phyloP scores from a whole-genome alignment of 164 flowering plant genomes.

The Vitis vinifera region ASM3070453v1 NC_081811.1:5131501-5132000 shows the following conservation, averaged over 20 bases:
- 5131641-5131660: conserved; percentile 17
- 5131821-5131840: conserved; percentile 41
- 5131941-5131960: conserved; percentile 45
- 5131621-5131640: conserved; percentile 16
- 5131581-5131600: conserved; percentile 17
- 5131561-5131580: conserved; percentile 13
- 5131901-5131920: conserved; percentile 37
- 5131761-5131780: conserved; percentile 54
- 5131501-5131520: conserved; percentile 41
- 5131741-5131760: conserved; percentile 66
- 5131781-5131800: conserved; percentile 42
- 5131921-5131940: conserved; percentile 37
- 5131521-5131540: conserved; percentile 14
- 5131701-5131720: conserved; percentile 60
- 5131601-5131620: conserved; percentile 14
- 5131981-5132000: conserved; percentile 53
- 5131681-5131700: conserved; percentile 56
- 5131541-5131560: conserved; percentile 16
- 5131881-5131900: conserved; percentile 42
- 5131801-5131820: conserved; percentile 44
- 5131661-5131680: conserved; percentile 17
- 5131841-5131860: conserved; percentile 44
- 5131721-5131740: conserved; percentile 57
- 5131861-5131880: conserved; percentile 40
- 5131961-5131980: conserved; percentile 46